Evolutionary conservation across 1,284 basidiomycete species (phyloP), one percentile per base, ranked within the genome.

Genomic region (Rhodotorula sp.): DNA sequence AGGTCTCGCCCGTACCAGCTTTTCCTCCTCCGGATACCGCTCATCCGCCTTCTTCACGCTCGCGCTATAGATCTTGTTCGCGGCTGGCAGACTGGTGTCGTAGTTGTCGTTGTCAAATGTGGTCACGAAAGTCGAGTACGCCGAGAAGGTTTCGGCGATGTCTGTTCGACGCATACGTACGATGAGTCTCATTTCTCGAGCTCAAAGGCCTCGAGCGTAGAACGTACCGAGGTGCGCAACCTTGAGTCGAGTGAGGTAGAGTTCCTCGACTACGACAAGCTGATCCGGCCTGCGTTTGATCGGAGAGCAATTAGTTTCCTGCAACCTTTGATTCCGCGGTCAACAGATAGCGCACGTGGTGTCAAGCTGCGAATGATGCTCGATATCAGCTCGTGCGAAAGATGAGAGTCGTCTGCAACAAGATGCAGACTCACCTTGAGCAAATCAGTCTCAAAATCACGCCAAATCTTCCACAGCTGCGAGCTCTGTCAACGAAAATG

Each of bases 121-220:
- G 0, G 92, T 92, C 26, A 92, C 90, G 81, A 95, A 95, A 0
- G 88, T 86, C 2, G 93, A 95, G 80, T 94, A 97, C 3, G 86
- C 84, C 77, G 91, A 87, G 67, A 89, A 89, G 0, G 92, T 94
- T 26, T 89, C 86, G 52, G 92, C 90, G 65, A 89, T 85, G 16
- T 77, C 83, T 63, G 54, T 12, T 26, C 38, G 26, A 4, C 80
- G 71, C 3, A 15, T 47, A 23, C 34, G 7, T 34, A 34, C 34
- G 34, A 34, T 23, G 47, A 38, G 58, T 68, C 28, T 66, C 34
- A 4, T 34, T 23, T 1, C 7, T 31, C 23, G 5, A 48, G 19
- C 5, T 38, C n/a, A 21, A 50, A 26, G 31, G 28, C 31, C 28
- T 79, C 77, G 23, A 5, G 50, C 79, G 79, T 76, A 14, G 5